phyloP scores from a whole-genome alignment of 2,329 filamentous ascomycete species.

The Monilinia aucupariae region DNA sequence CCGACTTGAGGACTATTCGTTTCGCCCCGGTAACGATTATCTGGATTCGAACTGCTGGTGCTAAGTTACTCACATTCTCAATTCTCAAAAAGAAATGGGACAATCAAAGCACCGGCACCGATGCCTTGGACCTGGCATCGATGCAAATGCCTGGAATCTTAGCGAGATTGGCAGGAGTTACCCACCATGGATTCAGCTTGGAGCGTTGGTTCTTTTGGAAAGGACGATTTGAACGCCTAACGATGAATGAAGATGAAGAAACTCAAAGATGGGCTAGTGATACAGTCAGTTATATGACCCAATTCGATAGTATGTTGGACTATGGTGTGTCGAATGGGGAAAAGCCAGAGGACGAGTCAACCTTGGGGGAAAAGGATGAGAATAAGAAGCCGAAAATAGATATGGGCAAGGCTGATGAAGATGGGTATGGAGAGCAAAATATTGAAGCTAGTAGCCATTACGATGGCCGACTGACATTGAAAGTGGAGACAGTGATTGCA shows the following conservation, averaged over 20 bases:
- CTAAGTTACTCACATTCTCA: background rate
- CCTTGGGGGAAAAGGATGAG: background rate
- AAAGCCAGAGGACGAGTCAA: background rate
- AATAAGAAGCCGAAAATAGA: background rate
- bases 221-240: background rate
- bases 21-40: background rate
- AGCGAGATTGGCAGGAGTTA: background rate
- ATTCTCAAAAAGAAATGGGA: background rate
- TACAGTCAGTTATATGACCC: background rate
- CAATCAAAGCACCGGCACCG: background rate
- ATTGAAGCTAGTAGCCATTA: background rate
- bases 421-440: background rate
- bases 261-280: background rate
- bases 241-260: background rate
- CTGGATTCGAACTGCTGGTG: background rate
- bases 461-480: background rate
- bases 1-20: background rate
- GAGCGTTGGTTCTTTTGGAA: background rate
- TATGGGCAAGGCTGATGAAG: rapidly evolving
- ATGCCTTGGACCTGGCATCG: background rate
- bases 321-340: no score
- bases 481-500: background rate
- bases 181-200: background rate
- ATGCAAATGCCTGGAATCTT: background rate
- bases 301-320: background rate